Evolutionary conservation across 192 early-diverging fungal genomes (phyloP), one percentile per base, ranked within the genome.

Genomic region (Entomortierella chlamydospora): DNA sequence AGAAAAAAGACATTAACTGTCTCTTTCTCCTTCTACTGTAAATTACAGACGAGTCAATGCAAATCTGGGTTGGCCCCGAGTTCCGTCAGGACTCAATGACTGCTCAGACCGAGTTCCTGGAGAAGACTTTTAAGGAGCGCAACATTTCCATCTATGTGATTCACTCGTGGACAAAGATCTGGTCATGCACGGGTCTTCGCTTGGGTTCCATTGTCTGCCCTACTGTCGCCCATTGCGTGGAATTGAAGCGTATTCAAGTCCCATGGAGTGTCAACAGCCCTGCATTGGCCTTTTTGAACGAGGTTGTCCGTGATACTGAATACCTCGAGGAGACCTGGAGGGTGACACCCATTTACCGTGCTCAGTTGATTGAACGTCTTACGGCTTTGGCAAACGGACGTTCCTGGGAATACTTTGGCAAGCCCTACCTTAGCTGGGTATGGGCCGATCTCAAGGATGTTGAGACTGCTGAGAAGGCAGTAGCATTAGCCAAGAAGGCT

Each of bases 131-230:
- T 79, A 65, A 78, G 61, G 83, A 83, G 30, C 87, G 87, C 31
- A 87, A 90, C 4, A 89, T 96, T 28, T 92, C 93, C 7, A 87
- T 96, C 55, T 95, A 91, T 81, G 83, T 96, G 22, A 94, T 96
- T 83, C 95, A 96, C 82, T 95, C 94, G 26, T 96, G 95, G 95
- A 96, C 95, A 47, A 96, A 96, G 79, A 86, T 96, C 53, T 96
- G 94, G 94, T 95, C 92, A 42, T 96, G 95, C 86, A 94, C 94
- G 7, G 95, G 95, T 29, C 86, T 96, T 64, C 92, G 95, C 51
- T 82, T 95, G 22, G 95, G 95, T 23, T 95, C 94, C 0, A 90
- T 96, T 26, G 90, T 96, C 17, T 95, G 94, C 74, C 94, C 95
- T 10, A 95, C 95, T 9, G 88, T 69, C 12, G 81, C 68, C 2